Percentiles rank a stretch among this genome's conserved stretches.
Evolutionary conservation across 768 basidiomycete species (phyloP).

Genomic region (Pisolithus orientalis): DNA sequence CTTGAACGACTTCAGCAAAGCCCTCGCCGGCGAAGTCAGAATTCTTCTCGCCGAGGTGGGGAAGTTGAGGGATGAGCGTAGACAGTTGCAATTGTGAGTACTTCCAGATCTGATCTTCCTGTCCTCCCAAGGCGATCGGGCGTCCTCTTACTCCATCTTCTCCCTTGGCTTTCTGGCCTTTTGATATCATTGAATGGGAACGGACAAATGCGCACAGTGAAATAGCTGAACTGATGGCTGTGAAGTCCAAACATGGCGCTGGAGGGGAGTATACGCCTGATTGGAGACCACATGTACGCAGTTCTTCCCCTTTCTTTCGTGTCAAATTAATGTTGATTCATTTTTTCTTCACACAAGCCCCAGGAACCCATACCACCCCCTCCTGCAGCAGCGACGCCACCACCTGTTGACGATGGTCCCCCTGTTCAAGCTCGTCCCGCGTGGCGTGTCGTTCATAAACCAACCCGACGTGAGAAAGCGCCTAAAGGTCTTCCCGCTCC

Average conservation of each 20-base stretch:
- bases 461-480: conserved; percentile 46
- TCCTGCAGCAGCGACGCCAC: conserved; percentile 36
- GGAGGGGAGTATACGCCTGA: conserved; percentile 74
- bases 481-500: conserved; percentile 38
- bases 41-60: conserved; percentile 57
- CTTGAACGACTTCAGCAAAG: conserved; percentile 57
- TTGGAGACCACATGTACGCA: conserved; percentile 58
- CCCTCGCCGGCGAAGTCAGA: conserved; percentile 54
- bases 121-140: not conserved
- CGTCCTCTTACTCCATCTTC: not conserved
- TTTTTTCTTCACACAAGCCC: conserved; percentile 12
- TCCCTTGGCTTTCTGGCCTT: not conserved
- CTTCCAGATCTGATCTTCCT: not conserved
- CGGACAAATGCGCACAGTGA: conserved; percentile 41
- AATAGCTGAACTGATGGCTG: conserved; percentile 76
- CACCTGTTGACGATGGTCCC: conserved; percentile 41
- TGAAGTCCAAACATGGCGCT: conserved; percentile 76
- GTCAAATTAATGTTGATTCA: not conserved
- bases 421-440: conserved; percentile 53
- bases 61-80: conserved; percentile 53
- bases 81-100: conserved; percentile 50
- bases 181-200: not conserved
- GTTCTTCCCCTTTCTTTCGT: not conserved
- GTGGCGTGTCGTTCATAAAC: conserved; percentile 70
- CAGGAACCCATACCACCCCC: conserved; percentile 33